phyloP scores from a whole-genome alignment of 768 basidiomycete species.

The Candolleomyces aberdarensis region DNA sequence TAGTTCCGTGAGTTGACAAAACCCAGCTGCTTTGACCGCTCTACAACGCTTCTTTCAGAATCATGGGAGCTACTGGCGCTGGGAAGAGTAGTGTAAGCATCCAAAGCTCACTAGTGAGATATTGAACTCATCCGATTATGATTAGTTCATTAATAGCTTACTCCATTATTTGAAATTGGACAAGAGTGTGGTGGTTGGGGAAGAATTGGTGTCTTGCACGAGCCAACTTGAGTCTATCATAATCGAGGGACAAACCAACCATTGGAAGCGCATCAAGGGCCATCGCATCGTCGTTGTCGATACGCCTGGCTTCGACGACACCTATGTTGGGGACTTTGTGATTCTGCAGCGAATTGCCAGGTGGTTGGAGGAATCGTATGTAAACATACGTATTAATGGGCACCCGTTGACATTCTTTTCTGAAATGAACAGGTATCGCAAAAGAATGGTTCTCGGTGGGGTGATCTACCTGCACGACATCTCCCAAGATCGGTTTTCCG shows the following conservation, averaged over 20 bases:
- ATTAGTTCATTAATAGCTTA: constrained; percentile 17
- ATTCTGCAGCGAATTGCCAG: constrained; percentile 22
- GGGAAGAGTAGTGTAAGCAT: constrained; percentile 27
- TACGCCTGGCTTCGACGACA: constrained; percentile 26
- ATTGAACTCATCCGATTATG: background rate
- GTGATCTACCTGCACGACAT: constrained; percentile 23
- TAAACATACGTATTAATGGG: background rate
- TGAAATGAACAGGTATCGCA: constrained; percentile 13
- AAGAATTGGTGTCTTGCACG: constrained; percentile 22
- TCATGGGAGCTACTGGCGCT: constrained; percentile 29
- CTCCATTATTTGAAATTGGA: background rate
- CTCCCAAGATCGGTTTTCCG: constrained; percentile 26
- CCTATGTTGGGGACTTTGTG: constrained; percentile 15
- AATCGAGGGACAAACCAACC: background rate
- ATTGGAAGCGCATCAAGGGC: background rate
- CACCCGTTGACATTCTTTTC: background rate
- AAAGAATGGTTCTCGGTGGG: constrained; percentile 18
- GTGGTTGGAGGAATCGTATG: constrained; percentile 24
- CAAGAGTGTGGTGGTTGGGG: constrained; percentile 13
- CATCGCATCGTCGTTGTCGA: constrained; percentile 18
- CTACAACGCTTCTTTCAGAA: constrained; percentile 9
- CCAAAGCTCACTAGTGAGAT: background rate
- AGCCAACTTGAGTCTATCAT: constrained; percentile 14
- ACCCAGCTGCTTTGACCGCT: background rate
- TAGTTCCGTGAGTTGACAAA: constrained; percentile 17